Base-by-base conservation (phyloP, 2,329 filamentous ascomycete genomes). In the Pseudocercospora crystallina region DNA sequence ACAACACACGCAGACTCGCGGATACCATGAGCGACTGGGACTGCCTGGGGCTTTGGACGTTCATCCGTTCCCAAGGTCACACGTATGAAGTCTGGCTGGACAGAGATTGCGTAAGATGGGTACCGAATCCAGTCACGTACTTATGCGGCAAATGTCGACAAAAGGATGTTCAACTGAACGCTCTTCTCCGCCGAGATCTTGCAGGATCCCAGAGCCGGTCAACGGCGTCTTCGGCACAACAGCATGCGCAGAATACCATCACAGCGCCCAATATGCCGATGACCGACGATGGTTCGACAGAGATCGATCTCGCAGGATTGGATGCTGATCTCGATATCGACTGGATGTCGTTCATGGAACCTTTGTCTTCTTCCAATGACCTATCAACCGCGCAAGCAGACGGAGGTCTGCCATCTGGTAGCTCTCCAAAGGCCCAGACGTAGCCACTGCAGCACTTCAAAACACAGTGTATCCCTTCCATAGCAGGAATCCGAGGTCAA, bases 401-500 rank as follows among this genome's bases (percentile, higher is more conserved):
- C 20, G 20, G 20, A 26, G 20, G 20, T 3, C 20, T 4, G 20
- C 4, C 20, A 26, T 26, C 20, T 26, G 3, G 20, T 26, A 26
- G 20, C 20, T 26, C 20, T 3, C 20, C 20, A 8, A 12, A 29
- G 15, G 42, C 31, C 8, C 43, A 45, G 33, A 13, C 11, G 10
- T 20, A 29, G 10, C 14, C 20, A 12, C 9, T 13, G n/a, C 32
- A 35, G 31, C 9, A 31, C 12, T 26, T 61, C 54, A 65, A 29
- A 61, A 62, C 5, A 57, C 47, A 2, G 59, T 56, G 64, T 81
- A 82, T 2, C 76, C 77, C 59, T 77, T 80, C 73, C 74, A 83
- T 71, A 73, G 78, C 5, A 78, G 69, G 69, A 77, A 84, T 1
- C 63, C 69, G 45, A 77, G 61, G 11, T 83, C 78, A n/a, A 73